These are phyloP conservation scores for Talaromyces adpressus DNA, from an alignment of 495 filamentous ascomycete species.

Conservation along the genomic window DNA sequence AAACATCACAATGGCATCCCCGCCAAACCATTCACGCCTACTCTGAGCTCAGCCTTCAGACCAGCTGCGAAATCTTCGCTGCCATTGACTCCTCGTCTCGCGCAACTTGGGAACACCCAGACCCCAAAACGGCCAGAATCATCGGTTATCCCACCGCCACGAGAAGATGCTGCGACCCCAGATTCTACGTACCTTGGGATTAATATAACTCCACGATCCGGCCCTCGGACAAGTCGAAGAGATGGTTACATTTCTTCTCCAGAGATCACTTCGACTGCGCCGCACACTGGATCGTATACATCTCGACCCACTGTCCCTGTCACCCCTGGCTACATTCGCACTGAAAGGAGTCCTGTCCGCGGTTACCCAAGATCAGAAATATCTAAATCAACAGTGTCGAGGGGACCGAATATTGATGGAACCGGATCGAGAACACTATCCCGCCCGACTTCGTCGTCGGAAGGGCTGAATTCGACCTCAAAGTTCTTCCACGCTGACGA, in stretches of 20 bases:
- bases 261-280: conserved; percentile 40
- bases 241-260: conserved; percentile 59
- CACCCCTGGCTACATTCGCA: conserved; percentile 18
- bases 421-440: conserved; percentile 4
- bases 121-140: conserved; percentile 24
- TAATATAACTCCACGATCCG: conserved; percentile 69
- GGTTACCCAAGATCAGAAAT: conserved; percentile 23
- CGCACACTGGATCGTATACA: conserved; percentile 24
- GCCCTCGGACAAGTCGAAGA: conserved; percentile 56
- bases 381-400: conserved; percentile 25
- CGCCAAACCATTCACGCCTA: conserved; percentile 44
- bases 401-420: conserved; percentile 24
- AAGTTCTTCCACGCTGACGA: conserved; percentile 77
- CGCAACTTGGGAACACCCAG: conserved; percentile 29
- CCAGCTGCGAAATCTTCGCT: conserved; percentile 24
- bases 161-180: conserved; percentile 42
- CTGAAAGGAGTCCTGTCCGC: conserved; percentile 34
- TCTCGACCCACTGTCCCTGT: conserved; percentile 25
- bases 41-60: conserved; percentile 39
- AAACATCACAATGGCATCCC: conserved; percentile 43
- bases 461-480: conserved; percentile 20
- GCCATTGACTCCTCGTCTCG: conserved; percentile 45
- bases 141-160: conserved; percentile 24
- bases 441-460: conserved; percentile 27
- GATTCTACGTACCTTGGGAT: conserved; percentile 48